Evolutionary conservation across 2,329 filamentous ascomycete genomes (phyloP), one percentile per base, ranked within the genome.

Genomic region (Fusarium camptoceras): DNA sequence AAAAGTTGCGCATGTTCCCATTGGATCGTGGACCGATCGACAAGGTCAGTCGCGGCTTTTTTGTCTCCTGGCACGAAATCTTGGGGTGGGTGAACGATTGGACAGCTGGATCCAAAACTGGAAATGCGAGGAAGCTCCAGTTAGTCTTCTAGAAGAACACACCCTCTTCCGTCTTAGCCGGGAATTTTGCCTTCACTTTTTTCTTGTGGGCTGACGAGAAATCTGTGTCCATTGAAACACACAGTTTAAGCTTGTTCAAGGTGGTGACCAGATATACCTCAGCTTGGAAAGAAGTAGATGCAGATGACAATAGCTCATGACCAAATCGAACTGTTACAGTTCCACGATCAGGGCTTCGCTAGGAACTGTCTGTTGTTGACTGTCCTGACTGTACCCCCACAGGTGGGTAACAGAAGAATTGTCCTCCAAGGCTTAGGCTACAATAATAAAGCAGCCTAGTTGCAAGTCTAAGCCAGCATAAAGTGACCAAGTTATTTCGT

Each of bases 61-160:
- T 42, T 54, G 48, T 51, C 49, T 15, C 34, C 55, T 56, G 20
- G 51, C 50, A 51, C 34, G 49, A 42, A 53, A 60, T 50, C 49
- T 66, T 51, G 44, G 46, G 57, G 66, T 44, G 58, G 48, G 34
- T 37, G 55, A 53, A 31, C 46, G 48, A 70, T 64, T 60, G 69
- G 69, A 15, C 24, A 55, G 58, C 22, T 37, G 58, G 37, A 59
- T 50, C 43, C 46, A 53, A 48, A 58, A 64, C 39, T 64, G 66
- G 67, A 67, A 64, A 70, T 53, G 47, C 50, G 44, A 44, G 58
- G 54, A 53, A 68, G 34, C 54, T 58, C 54, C 67, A 70, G 54
- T 55, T 68, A 28, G 39, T 64, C 55, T 75, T 75, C 73, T 74
- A 75, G 73, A 75, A 75, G 64, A 55, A 61, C 41, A 37, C 43